Evolutionary conservation across 371 early-diverging fungal genomes (phyloP).

Genomic region (Actinomucor elegans): DNA sequence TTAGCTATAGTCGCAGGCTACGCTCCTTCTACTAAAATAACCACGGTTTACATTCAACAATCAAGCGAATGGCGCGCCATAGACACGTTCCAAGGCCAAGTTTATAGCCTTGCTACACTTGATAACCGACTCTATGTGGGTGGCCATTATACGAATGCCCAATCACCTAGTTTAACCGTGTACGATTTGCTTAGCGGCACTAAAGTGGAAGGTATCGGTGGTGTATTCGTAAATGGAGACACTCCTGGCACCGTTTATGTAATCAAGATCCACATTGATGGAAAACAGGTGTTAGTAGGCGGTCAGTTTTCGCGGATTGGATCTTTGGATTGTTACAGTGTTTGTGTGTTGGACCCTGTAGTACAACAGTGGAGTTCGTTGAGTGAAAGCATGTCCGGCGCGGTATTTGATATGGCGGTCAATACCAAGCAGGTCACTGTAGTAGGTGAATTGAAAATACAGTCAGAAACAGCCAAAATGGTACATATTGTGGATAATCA

Average conservation of each 20-base stretch:
- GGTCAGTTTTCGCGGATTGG: constrained; percentile 56
- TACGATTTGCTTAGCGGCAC: constrained; percentile 22
- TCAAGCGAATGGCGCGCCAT: constrained; percentile 21
- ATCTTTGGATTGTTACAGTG: constrained; percentile 33
- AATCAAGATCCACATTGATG: constrained; percentile 38
- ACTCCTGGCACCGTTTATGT: constrained; percentile 33
- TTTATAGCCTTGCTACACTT: constrained; percentile 16
- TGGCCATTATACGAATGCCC: constrained; percentile 22
- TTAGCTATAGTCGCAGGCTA: constrained; percentile 2
- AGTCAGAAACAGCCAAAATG: neutral
- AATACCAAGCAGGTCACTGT: neutral
- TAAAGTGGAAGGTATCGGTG: constrained; percentile 6
- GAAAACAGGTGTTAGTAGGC: constrained; percentile 39
- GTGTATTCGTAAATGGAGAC: constrained; percentile 18
- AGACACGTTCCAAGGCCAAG: constrained; percentile 27
- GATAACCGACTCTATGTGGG: constrained; percentile 32
- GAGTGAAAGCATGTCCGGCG: constrained; percentile 34
- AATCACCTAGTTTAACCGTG: constrained; percentile 30
- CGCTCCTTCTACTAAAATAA: neutral
- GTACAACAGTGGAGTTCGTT: constrained; percentile 41
- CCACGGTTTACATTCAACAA: constrained; percentile 19
- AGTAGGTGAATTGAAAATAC: constrained; percentile 7
- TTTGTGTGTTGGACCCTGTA: constrained; percentile 39
- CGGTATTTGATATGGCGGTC: constrained; percentile 36
- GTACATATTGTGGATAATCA: neutral